phyloP scores from a whole-genome alignment of 306 rosid species.

The Glycine latifolia region DNA sequence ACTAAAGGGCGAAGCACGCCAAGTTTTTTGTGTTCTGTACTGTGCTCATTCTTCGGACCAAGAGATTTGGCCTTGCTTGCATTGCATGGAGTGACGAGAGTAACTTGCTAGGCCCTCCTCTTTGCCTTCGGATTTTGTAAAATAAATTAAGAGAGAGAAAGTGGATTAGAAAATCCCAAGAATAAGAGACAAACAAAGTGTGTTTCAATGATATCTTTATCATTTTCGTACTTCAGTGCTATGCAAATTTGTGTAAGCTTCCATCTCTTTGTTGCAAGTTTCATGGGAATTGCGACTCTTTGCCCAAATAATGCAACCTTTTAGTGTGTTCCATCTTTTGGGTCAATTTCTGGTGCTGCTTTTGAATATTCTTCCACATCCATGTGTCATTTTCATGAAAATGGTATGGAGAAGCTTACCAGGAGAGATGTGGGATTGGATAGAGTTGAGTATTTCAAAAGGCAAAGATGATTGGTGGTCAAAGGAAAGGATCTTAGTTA shows the following conservation, averaged over 20 bases:
- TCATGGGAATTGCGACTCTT: constrained; percentile 51
- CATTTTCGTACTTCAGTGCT: constrained; percentile 52
- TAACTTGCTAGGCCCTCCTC: no score
- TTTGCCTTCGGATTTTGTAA: constrained; percentile 46
- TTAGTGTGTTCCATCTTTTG: constrained; percentile 42
- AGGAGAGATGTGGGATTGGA: not conserved
- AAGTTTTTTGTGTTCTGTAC: constrained; percentile 37
- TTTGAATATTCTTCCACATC: constrained; percentile 49
- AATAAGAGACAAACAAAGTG: constrained; percentile 61
- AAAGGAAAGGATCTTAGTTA: constrained; percentile 27
- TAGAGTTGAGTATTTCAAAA: constrained; percentile 19
- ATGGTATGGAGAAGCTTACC: constrained; percentile 10
- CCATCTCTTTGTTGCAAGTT: constrained; percentile 40
- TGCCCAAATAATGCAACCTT: constrained; percentile 50
- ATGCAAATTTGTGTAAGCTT: constrained; percentile 43
- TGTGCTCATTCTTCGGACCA: constrained; percentile 63
- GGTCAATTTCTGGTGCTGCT: constrained; percentile 49
- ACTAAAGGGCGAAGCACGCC: constrained; percentile 59
- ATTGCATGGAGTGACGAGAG: not conserved
- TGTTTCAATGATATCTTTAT: constrained; percentile 68
- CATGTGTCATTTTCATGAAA: constrained; percentile 10
- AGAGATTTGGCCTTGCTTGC: constrained; percentile 50
- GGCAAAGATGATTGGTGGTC: constrained; percentile 42
- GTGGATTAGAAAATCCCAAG: constrained; percentile 60
- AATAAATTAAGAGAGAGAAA: constrained; percentile 43